Conservation (phyloP, 2,329 filamentous ascomycete species). For the Aspergillus puulaauensis region DNA sequence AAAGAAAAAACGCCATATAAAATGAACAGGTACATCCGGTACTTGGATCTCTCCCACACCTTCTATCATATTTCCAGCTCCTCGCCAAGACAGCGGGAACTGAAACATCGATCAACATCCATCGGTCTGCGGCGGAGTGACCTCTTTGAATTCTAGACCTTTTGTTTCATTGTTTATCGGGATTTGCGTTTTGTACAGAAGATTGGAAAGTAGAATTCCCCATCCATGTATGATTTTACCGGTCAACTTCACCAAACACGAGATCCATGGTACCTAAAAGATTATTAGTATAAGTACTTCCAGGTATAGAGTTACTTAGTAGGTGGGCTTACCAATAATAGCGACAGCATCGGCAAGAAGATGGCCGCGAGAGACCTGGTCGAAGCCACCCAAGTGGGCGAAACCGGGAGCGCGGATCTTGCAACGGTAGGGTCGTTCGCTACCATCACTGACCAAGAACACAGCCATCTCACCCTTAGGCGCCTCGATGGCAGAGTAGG, state of each 20-base stretch:
- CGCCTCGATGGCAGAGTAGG: constrained; percentile 97
- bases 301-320: neutral
- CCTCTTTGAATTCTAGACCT: constrained; percentile 1
- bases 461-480: constrained; percentile 99
- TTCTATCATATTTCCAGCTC: constrained; percentile 13
- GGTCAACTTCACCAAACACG: constrained; percentile 73
- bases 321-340: constrained; percentile 66
- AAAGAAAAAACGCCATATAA: constrained; percentile 36
- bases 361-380: constrained; percentile 89
- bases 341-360: constrained; percentile 94
- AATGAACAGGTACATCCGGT: constrained; percentile 18
- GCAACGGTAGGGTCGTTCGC: constrained; percentile 93
- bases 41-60: constrained; percentile 6
- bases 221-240: constrained; percentile 37
- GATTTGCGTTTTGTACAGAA: constrained; percentile 19
- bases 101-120: neutral
- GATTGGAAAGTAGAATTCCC: constrained; percentile 6
- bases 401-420: constrained; percentile 97
- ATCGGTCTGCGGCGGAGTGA: neutral
- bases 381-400: constrained; percentile 89
- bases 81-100: neutral
- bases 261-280: constrained; percentile 70
- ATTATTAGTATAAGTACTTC: constrained; percentile 12
- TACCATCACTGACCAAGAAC: constrained; percentile 92
- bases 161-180: constrained; percentile 7